Evolutionary conservation across 2,329 filamentous ascomycete species (phyloP).

Genomic region (Fusarium sp.): DNA sequence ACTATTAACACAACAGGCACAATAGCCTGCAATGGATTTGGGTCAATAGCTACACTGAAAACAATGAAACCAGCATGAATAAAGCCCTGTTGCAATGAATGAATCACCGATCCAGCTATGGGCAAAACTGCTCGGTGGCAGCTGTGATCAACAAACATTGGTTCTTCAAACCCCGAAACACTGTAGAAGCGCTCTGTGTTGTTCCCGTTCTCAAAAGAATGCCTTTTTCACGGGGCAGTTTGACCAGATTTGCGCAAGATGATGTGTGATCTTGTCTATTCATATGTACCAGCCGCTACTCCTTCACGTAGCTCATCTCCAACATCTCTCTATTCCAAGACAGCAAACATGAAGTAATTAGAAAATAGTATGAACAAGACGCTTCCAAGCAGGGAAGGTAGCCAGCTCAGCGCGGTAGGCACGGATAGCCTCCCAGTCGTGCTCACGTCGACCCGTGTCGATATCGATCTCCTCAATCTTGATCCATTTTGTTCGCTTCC

Average conservation of each 20-base stretch:
- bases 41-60: not conserved
- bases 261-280: not conserved
- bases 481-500: slow-evolving; percentile 70
- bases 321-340: not conserved
- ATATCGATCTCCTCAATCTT: slow-evolving; percentile 68
- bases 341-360: not conserved
- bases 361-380: slow-evolving; percentile 31
- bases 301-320: not conserved
- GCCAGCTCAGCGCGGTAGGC: slow-evolving; percentile 58
- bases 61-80: rapidly evolving
- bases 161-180: not conserved
- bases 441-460: slow-evolving; percentile 68
- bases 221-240: not conserved
- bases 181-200: not conserved
- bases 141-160: not conserved
- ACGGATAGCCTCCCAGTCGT: slow-evolving; percentile 69
- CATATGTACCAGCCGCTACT: not conserved
- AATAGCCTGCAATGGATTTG: not conserved
- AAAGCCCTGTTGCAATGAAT: not conserved
- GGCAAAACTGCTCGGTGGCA: not conserved
- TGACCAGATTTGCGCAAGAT: not conserved
- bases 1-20: not conserved
- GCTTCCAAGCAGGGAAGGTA: slow-evolving; percentile 58
- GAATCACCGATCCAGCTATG: not conserved
- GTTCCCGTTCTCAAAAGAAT: not conserved